Evolutionary conservation across 495 filamentous ascomycete species (phyloP).

Genomic region (Neurospora sp.): DNA sequence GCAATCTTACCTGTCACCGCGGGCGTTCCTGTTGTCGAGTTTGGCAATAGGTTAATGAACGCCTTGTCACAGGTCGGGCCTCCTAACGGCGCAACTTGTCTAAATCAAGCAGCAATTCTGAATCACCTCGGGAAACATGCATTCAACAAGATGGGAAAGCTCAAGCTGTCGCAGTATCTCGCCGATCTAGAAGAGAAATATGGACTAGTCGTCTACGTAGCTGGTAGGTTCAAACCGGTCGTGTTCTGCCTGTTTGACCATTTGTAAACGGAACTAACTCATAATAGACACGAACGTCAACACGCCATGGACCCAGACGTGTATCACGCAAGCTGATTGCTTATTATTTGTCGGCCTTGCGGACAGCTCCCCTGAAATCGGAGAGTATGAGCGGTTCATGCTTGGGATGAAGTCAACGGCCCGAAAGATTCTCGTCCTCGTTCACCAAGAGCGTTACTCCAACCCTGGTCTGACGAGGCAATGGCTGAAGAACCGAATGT

Average conservation of each 20-base stretch:
- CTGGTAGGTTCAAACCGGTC: constrained; percentile 43
- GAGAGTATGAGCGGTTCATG: constrained; percentile 92
- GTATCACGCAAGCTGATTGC: constrained; percentile 91
- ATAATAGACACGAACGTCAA: constrained; percentile 77
- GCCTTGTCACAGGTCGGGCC: constrained; percentile 83
- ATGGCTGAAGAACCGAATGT: constrained; percentile 89
- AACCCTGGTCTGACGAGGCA: constrained; percentile 69
- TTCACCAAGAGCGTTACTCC: constrained; percentile 87
- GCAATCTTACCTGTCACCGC: constrained; percentile 84
- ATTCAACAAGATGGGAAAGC: constrained; percentile 93
- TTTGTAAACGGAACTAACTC: constrained; percentile 12
- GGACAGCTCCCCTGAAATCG: constrained; percentile 79
- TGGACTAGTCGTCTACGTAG: constrained; percentile 89
- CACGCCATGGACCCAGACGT: constrained; percentile 96
- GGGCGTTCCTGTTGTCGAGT: constrained; percentile 90
- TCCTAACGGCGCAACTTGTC: constrained; percentile 76
- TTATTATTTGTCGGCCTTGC: constrained; percentile 88
- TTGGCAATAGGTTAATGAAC: constrained; percentile 78
- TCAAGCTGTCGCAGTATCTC: constrained; percentile 91
- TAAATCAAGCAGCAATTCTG: constrained; percentile 88
- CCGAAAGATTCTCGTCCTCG: constrained; percentile 84
- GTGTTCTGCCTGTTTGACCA: neutral
- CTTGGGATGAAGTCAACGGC: constrained; percentile 96
- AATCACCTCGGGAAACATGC: constrained; percentile 93
- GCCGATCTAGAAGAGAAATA: constrained; percentile 97